A percentile compares a stretch with the other conserved stretches of the same genome.
phyloP scores from a whole-genome alignment of 2,329 filamentous ascomycete genomes.

The Verticillium zaregamsianum region DNA sequence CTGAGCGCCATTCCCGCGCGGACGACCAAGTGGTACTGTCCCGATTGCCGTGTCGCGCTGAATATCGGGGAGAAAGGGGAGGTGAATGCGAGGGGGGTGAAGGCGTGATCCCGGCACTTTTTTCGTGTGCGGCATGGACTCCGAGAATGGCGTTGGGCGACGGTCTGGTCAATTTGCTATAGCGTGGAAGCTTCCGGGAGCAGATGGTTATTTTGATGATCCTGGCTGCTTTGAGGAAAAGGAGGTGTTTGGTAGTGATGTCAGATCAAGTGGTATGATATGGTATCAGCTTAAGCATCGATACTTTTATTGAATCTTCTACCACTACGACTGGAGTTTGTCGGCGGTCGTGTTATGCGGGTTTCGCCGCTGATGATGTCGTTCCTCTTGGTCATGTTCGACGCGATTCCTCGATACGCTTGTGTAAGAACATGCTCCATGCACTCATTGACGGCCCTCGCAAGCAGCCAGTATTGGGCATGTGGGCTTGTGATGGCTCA shows the following conservation, averaged over 20 bases:
- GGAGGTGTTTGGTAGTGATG: background rate
- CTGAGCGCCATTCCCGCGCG: constrained; percentile 64
- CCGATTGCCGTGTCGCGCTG: constrained; percentile 62
- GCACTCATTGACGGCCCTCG: too few species aligned
- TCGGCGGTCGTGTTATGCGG: too few species aligned
- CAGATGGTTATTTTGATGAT: background rate
- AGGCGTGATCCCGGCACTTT: constrained; percentile 25
- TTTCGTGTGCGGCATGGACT: background rate
- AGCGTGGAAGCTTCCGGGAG: background rate
- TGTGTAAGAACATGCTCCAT: too few species aligned
- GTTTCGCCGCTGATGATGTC: too few species aligned
- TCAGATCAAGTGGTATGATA: background rate
- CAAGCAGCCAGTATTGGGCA: too few species aligned
- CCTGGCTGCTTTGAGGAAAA: background rate
- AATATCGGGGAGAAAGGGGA: constrained; percentile 62
- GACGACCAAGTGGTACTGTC: constrained; percentile 82
- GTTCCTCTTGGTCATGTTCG: too few species aligned
- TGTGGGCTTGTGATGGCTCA: too few species aligned
- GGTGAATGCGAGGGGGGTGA: constrained; percentile 54
- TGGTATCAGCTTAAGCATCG: background rate
- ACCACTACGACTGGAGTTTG: background rate
- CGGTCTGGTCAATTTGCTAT: background rate
- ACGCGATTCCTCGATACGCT: too few species aligned
- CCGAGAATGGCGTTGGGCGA: background rate
- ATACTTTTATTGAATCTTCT: background rate